Base-by-base conservation (phyloP, 2,329 filamentous ascomycete species). In the Talaromyces albobiverticillius region DNA sequence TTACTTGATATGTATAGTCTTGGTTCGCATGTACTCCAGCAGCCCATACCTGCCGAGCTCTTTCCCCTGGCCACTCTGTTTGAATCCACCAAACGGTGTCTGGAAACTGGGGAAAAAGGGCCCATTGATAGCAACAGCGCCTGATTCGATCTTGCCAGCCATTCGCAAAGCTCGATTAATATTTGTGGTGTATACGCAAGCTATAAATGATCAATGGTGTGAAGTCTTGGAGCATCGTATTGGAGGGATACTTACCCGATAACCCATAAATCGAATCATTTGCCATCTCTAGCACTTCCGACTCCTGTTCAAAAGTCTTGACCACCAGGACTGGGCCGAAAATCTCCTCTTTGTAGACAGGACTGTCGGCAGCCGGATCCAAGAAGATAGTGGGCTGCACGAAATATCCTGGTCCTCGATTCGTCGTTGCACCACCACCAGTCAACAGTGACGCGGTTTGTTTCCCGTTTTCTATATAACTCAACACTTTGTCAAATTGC, bases 51-150 rank as follows among this genome's bases (percentile, higher is more conserved):
- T 13, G 1, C 47, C 47, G 18, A 50, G 25, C 23, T 50, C 47
- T 29, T 22, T 22, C 8, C 47, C 47, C 22, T 41, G 25, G 1
- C 47, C 47, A 2, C 34, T 41, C 36, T 50, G 18, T n/a, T 50
- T 50, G 34, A 40, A 50, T 11, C 47, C 47, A 40, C 47, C 47
- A 32, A 46, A 46, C 25, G 43, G 43, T 11, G 13, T 31, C 25
- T 46, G 43, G 31, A n/a, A n/a, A n/a, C n/a, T n/a, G n/a, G n/a
- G n/a, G n/a, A n/a, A n/a, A n/a, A n/a, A n/a, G n/a, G n/a, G n/a
- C n/a, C n/a, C n/a, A 18, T 76, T 64, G 23, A 64, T 45, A n/a
- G 53, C 52, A 2, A 60, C 53, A 10, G 50, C 43, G 6, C 63
- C 65, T 13, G 57, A 56, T 46, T 64, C 60, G 14, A 65, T 32